Base-by-base conservation (phyloP, 305 asterid genomes). In the Fraxinus greggii region DNA sequence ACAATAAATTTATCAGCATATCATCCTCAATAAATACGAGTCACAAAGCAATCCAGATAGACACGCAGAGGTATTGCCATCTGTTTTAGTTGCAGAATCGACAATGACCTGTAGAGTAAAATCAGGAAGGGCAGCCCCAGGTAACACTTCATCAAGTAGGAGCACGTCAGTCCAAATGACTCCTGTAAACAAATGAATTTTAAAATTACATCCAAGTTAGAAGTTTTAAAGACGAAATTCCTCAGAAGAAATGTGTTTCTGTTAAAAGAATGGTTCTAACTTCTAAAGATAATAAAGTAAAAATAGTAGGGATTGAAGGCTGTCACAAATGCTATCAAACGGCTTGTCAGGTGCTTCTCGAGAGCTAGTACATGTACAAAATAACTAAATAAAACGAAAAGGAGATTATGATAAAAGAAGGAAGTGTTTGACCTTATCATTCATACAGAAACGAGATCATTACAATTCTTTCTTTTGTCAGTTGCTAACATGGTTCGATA, bases 91-190 rank as follows among this genome's bases (percentile, higher is more conserved):
- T 32, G 35, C 32, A 80, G 33, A 38, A 83, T 31, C 23, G 74
- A 84, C 70, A 75, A 51, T 48, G 7, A 48, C 99, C 99, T 90
- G 89, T 83, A 93, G 86, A 81, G 94, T 86, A 84, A 91, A 90
- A 59, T 87, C 90, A 65, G 91, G 81, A 56, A 94, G 85, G 79
- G 88, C 90, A 86, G 98, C 97, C 85, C 90, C 99, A 78, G 99
- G 97, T 80, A 94, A 89, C 85, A 94, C 98, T 86, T 89, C 97
- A 84, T 92, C 97, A 96, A 94, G 91, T 81, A 88, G 89, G 81
- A 90, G 93, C 84, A 96, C 97, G 86, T 92, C 97, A 76, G 92
- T 83, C 98, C 99, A 96, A 85, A 89, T 90, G 79, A 92, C 85
- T 79, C 97, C 99, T 96, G 93, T 82, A 76, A 77, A 82, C 84